Percentiles rank a stretch among this genome's conserved stretches.
Evolutionary conservation across 306 rosid genomes (phyloP).

Genomic region (Oxytropis ochrocephala): DNA sequence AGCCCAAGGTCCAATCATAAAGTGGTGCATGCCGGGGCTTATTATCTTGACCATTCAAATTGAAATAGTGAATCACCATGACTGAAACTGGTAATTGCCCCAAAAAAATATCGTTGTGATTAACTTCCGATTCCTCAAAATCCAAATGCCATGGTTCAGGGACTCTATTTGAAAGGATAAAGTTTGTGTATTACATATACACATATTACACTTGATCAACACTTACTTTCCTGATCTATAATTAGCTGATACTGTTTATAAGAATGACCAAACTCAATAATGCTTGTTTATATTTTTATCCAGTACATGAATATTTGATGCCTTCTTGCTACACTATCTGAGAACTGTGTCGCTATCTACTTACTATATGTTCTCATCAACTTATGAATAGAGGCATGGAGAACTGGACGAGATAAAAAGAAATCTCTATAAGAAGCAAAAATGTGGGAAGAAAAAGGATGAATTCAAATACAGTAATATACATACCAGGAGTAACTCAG

Average conservation of each 20-base stretch:
- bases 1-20: neutral
- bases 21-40: slow-evolving; percentile 13
- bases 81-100: slow-evolving; percentile 18
- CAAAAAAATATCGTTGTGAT: slow-evolving; percentile 20
- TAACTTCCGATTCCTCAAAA: slow-evolving; percentile 26
- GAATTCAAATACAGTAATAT: neutral
- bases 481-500: slow-evolving; percentile 39
- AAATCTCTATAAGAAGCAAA: neutral
- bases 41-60: slow-evolving; percentile 4
- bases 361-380: slow-evolving; percentile 10
- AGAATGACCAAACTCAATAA: slow-evolving; percentile 9
- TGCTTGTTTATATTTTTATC: slow-evolving; percentile 11
- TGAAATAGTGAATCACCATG: slow-evolving; percentile 11
- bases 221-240: slow-evolving; percentile 14
- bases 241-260: slow-evolving; percentile 31
- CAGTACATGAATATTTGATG: slow-evolving; percentile 18
- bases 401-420: slow-evolving; percentile 12
- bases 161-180: slow-evolving; percentile 19
- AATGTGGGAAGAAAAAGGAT: neutral
- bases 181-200: slow-evolving; percentile 25
- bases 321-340: slow-evolving; percentile 10
- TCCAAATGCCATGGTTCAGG: slow-evolving; percentile 14
- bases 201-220: slow-evolving; percentile 26
- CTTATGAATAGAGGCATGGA: slow-evolving; percentile 15
- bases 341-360: slow-evolving; percentile 19